Percentiles rank a stretch among this genome's conserved stretches.
Conservation (phyloP, 169 alveolate species). For the Plasmodium gallinaceum region DNA sequence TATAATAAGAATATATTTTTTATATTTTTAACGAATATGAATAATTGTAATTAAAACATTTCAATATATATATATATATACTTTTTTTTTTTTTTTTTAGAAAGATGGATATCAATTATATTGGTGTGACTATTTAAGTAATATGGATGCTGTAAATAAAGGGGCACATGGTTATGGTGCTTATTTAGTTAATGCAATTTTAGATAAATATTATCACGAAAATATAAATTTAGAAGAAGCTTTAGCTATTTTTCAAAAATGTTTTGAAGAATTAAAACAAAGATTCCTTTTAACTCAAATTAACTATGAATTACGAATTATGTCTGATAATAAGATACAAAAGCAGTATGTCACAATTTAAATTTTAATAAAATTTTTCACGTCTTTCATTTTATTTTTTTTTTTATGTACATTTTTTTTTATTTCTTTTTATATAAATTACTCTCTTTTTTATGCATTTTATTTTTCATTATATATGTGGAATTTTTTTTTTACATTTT, state of each 20-base stretch:
- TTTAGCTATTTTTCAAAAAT: conserved; percentile 84
- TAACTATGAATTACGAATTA: conserved; percentile 82
- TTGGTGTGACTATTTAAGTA: conserved; percentile 94
- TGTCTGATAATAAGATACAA: conserved; percentile 80
- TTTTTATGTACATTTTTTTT: too few relatives aligned
- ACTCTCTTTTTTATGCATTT: too few relatives aligned
- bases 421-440: too few relatives aligned
- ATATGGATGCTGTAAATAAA: conserved; percentile 86
- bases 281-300: conserved; percentile 91
- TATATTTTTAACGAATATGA: not conserved
- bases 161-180: conserved; percentile 96
- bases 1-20: not conserved
- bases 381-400: too few relatives aligned
- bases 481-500: too few relatives aligned
- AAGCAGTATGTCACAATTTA: conserved; percentile 75
- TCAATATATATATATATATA: conserved; percentile 1
- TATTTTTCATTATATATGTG: too few relatives aligned
- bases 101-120: conserved; percentile 91
- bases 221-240: conserved; percentile 91
- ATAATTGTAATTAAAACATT: not conserved
- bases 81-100: conserved; percentile 4
- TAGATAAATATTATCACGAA: conserved; percentile 91
- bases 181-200: conserved; percentile 89
- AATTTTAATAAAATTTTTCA: not conserved
- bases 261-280: conserved; percentile 91